Conservation (phyloP, 2,329 filamentous ascomycete species). For the Ilyonectria robusta region DNA sequence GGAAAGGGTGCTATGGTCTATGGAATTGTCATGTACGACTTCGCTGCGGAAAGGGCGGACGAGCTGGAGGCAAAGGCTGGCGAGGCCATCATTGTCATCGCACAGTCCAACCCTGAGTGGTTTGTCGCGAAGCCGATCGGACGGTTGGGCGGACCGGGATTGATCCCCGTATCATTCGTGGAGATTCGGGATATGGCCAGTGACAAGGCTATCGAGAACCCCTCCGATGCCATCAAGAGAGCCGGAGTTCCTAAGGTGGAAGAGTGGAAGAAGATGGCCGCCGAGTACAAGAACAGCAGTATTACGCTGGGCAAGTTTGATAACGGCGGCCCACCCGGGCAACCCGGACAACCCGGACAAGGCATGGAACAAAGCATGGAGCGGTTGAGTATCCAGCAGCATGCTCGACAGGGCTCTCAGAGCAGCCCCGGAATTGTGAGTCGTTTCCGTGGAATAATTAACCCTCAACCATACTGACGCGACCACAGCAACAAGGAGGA, state of each 20-base stretch:
- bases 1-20: constrained; percentile 90
- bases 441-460: neutral
- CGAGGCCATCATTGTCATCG: constrained; percentile 98
- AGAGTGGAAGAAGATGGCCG: constrained; percentile 99
- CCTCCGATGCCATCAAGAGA: constrained; percentile 86
- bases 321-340: constrained; percentile 54
- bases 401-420: constrained; percentile 46
- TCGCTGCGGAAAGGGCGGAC: constrained; percentile 94
- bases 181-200: constrained; percentile 96
- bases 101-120: constrained; percentile 98
- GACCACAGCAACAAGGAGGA: constrained; percentile 48
- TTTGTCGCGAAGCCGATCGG: constrained; percentile 99
- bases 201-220: constrained; percentile 84
- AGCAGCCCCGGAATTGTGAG: constrained; percentile 48
- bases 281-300: constrained; percentile 99
- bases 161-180: constrained; percentile 97
- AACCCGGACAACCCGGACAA: constrained; percentile 52
- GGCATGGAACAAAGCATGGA: constrained; percentile 80
- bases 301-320: constrained; percentile 96
- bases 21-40: constrained; percentile 97
- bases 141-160: constrained; percentile 90
- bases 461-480: neutral
- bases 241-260: constrained; percentile 96
- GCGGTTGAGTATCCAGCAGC: constrained; percentile 78
- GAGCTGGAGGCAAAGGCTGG: constrained; percentile 95